Percentiles rank a stretch among this genome's conserved stretches.
phyloP scores from a whole-genome alignment of 2,329 filamentous ascomycete genomes.

The Ambrosiella beaveri region DNA sequence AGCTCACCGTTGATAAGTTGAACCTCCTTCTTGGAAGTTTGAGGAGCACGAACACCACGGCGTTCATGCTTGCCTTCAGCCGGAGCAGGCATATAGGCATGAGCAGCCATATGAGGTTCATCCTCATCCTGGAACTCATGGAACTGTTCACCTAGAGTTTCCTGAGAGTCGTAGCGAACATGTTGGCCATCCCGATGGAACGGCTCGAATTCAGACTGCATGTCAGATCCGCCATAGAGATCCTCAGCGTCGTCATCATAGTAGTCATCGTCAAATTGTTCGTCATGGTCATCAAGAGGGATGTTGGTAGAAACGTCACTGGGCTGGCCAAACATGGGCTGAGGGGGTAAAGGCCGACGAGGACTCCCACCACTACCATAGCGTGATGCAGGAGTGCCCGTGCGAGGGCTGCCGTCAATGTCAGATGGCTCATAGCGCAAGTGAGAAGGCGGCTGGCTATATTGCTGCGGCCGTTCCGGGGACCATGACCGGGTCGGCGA shows the following conservation, averaged over 20 bases:
- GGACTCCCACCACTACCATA: slow-evolving; percentile 62
- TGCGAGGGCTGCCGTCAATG: slow-evolving; percentile 74
- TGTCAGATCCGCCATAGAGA: slow-evolving; percentile 23
- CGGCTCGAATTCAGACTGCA: slow-evolving; percentile 15
- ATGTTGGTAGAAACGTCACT: slow-evolving; percentile 53
- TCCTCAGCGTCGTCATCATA: slow-evolving; percentile 60
- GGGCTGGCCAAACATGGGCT: slow-evolving; percentile 55
- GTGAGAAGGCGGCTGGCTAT: slow-evolving; percentile 52
- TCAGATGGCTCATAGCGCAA: slow-evolving; percentile 72
- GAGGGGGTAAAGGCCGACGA: slow-evolving; percentile 69
- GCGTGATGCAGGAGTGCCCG: slow-evolving; percentile 74
- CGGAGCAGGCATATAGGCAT: slow-evolving; percentile 14
- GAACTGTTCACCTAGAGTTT: slow-evolving; percentile 29
- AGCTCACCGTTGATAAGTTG: slow-evolving; percentile 94
- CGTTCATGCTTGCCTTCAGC: slow-evolving; percentile 71
- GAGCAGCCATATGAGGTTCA: slow-evolving; percentile 16
- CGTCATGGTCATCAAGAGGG: slow-evolving; percentile 28
- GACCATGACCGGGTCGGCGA: slow-evolving; percentile 45
- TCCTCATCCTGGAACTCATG: slow-evolving; percentile 1
- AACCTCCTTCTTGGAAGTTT: slow-evolving; percentile 87
- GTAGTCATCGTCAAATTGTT: slow-evolving; percentile 17
- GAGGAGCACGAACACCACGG: slow-evolving; percentile 68
- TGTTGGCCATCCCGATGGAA: slow-evolving; percentile 22
- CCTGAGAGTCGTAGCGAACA: slow-evolving; percentile 36
- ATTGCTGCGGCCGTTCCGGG: slow-evolving; percentile 40